Evolutionary conservation across 73 alveolate genomes (phyloP), one percentile per base, ranked within the genome.

Genomic region (Paramecium sonneborni): DNA sequence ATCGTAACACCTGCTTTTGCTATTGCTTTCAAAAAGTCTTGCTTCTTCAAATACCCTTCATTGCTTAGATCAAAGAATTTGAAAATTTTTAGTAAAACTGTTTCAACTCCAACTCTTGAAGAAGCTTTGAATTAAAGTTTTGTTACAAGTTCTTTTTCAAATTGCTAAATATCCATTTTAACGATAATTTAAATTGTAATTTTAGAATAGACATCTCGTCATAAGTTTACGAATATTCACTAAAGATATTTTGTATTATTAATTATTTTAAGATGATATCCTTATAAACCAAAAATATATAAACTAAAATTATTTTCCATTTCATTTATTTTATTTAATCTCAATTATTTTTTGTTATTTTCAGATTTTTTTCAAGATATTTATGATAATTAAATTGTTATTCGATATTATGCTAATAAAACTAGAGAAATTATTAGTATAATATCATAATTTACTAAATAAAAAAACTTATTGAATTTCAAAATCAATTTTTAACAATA

Each of bases 1-100:
- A 74, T 74, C 0, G 87, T 74, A 10, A 86, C 93, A 62, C 88
- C 93, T 24, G 85, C 86, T 67, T 86, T 86, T 62, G 93, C 88
- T n/a, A 62, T 48, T 10, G 88, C 93, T 86, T 76, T 86, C 44
- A 86, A 86, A 52, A 86, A 86, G 32, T 86, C 93, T 38, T 86
- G 46, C 15, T 62, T 86, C 26, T 52, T 21, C 34, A 62, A 76
- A 12, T 39, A 21, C 11, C 88, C 93, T 39, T 86, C 85, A 67
- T 86, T 86, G 35, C 30, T 39, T 46, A 86, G 56, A 14, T 86
- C 93, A 37, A 86, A 86, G 46, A 86, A 86, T 52, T 86, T 86
- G 68, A 86, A 86, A n/a, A 76, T 38, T 23, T 86, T 86, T n/a
- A 62, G 57, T 43, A 86, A 38, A 32, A 76, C 69, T 11, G 76